phyloP scores from a whole-genome alignment of 2,329 filamentous ascomycete species.

The Botrytis tulipae region DNA sequence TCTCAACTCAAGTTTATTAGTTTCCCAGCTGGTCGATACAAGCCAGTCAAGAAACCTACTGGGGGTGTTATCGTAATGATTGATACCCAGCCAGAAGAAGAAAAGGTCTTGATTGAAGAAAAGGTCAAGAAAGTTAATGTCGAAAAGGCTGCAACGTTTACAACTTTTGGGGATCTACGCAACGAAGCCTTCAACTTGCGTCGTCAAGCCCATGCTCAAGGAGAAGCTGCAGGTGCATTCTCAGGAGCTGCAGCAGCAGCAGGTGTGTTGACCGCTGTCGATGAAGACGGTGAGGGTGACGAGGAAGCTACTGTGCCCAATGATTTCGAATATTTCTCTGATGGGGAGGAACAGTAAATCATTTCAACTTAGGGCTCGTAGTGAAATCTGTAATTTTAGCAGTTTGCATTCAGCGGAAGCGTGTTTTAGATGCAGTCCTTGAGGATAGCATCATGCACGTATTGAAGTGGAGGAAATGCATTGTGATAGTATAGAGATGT shows the following conservation, averaged over 20 bases:
- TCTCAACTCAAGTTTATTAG: constrained; percentile 93
- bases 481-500: constrained; percentile 19
- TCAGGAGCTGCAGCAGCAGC: constrained; percentile 68
- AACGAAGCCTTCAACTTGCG: constrained; percentile 42
- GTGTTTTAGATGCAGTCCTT: constrained; percentile 6
- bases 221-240: constrained; percentile 29
- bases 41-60: constrained; percentile 91
- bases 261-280: constrained; percentile 79
- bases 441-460: background rate
- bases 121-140: constrained; percentile 80
- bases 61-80: constrained; percentile 90
- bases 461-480: constrained; percentile 2
- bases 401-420: constrained; percentile 8
- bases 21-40: constrained; percentile 86
- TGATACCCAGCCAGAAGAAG: constrained; percentile 75
- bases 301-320: constrained; percentile 69
- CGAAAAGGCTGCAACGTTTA: constrained; percentile 54
- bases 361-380: background rate
- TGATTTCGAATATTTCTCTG: constrained; percentile 76
- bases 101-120: constrained; percentile 81
- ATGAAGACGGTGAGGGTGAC: constrained; percentile 75
- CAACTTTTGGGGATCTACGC: constrained; percentile 35
- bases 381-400: constrained; percentile 18
- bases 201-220: constrained; percentile 41
- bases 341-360: constrained; percentile 35